Evolutionary conservation across 176 grass and related monocot species (phyloP), one percentile per base, ranked within the genome.

Genomic region (Olyra latifolia): DNA sequence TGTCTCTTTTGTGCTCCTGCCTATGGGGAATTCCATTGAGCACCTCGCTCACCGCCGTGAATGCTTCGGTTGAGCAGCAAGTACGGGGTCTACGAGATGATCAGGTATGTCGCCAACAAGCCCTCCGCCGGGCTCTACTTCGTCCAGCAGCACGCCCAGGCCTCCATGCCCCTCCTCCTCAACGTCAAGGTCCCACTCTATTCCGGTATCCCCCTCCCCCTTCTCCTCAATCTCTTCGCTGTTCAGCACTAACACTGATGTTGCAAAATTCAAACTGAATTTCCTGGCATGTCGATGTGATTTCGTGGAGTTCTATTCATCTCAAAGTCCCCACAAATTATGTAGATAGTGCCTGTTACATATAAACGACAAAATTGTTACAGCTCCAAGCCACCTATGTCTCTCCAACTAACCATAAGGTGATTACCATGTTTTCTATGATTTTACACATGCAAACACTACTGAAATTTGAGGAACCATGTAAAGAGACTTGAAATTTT

Each of bases 51-150:
- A 69, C 41, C 40, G 4, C 5, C 15, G 39, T 46, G 44, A 65
- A 76, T 17, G 53, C 4, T 11, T 59, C 54, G 69, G 46, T 1
- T 22, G 25, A 45, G 65, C 81, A 98, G 95, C 93, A 94, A 94
- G 83, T 92, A 98, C 38, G 95, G 86, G 69, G 77, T 94, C 60
- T 90, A 93, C 66, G 90, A 88, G 70, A 98, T 98, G 95, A 89
- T 98, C 17, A 91, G 83, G 74, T 87, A 91, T 82, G 82, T 87
- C 76, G 92, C 92, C 22, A 98, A 98, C 83, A 90, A 98, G 87
- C 92, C 95, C 84, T 93, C 95, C 35, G 60, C 91, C 50, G 95
- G 95, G 47, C 89, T 98, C 58, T 98, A 90, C 88, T 98, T 92
- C 86, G 88, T 93, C 54, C 88, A 98, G 87, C 92, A 98, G 88